Conservation (phyloP, 805 yeast species). For the Metschnikowia noctiluminum region DNA sequence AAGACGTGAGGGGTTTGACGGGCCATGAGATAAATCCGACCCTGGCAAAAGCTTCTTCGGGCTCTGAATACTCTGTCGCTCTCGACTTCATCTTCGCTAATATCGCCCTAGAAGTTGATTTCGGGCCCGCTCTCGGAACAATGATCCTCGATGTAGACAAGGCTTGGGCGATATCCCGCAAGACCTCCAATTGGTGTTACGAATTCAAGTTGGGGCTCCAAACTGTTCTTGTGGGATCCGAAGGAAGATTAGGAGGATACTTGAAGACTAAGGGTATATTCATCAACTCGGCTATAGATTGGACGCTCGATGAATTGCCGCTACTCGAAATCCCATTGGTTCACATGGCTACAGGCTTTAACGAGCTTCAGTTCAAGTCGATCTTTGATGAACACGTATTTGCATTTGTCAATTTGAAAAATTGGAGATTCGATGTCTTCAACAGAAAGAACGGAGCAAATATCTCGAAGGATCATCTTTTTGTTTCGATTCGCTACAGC, state of each 20-base stretch:
- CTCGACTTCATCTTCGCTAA: constrained; percentile 54
- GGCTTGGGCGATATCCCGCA: constrained; percentile 67
- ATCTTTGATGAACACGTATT: constrained; percentile 87
- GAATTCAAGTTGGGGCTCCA: constrained; percentile 61
- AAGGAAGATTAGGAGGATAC: constrained; percentile 79
- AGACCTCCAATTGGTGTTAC: constrained; percentile 68
- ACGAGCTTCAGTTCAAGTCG: constrained; percentile 52
- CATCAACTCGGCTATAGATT: constrained; percentile 64
- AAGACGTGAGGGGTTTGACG: neutral
- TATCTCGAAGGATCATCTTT: constrained; percentile 57
- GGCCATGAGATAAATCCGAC: neutral
- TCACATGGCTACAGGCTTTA: constrained; percentile 55
- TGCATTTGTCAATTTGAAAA: constrained; percentile 53
- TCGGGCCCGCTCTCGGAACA: constrained; percentile 82
- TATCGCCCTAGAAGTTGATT: constrained; percentile 57
- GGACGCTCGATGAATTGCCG: constrained; percentile 50
- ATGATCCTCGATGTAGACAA: constrained; percentile 52
- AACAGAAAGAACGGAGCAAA: constrained; percentile 60
- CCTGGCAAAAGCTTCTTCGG: neutral
- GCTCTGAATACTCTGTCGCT: constrained; percentile 68
- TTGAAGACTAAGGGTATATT: constrained; percentile 48
- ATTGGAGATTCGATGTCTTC: constrained; percentile 52
- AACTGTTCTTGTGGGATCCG: constrained; percentile 47
- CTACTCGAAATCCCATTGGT: constrained; percentile 63
- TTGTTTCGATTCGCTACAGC: constrained; percentile 47